Evolutionary conservation across 331 rosid species (phyloP).

Genomic region (Prunus yedoensis): DNA sequence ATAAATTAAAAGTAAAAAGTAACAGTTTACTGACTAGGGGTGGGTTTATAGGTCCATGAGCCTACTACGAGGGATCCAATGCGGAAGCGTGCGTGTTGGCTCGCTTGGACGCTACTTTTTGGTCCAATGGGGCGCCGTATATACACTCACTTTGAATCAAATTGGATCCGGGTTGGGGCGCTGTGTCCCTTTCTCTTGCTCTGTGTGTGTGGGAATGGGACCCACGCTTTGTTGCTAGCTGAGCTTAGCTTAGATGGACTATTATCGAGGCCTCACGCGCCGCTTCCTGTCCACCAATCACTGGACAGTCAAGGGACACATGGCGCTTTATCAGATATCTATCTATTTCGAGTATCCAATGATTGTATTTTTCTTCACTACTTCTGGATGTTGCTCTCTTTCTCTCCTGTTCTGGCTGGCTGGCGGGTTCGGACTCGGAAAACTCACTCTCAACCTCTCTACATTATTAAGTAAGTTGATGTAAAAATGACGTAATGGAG

Average conservation of each 20-base stretch:
- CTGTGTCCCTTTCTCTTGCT: too few species aligned
- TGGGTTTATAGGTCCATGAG: not conserved
- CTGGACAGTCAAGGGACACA: constrained; percentile 5
- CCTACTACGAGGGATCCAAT: constrained; percentile 18
- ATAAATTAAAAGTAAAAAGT: not conserved
- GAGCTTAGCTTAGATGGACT: not conserved
- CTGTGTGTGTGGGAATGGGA: not conserved
- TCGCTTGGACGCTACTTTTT: constrained; percentile 8
- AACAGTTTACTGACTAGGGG: not conserved
- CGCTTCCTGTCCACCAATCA: constrained; percentile 28
- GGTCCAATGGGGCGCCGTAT: constrained; percentile 22
- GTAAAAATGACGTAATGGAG: constrained; percentile 3
- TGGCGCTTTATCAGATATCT: constrained; percentile 20
- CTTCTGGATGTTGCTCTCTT: not conserved
- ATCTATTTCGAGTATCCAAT: constrained; percentile 15
- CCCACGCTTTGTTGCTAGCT: not conserved
- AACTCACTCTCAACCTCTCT: too few species aligned
- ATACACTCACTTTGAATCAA: not conserved
- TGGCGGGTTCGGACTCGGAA: not conserved
- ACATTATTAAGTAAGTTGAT: not conserved
- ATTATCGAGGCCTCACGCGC: constrained; percentile 31
- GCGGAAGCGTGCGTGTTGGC: constrained; percentile 14
- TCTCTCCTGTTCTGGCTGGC: not conserved
- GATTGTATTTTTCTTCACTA: not conserved
- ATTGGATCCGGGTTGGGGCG: not conserved